phyloP scores from a whole-genome alignment of 441 rosid genomes.

The Bocquillonia castaneifolia region DNA sequence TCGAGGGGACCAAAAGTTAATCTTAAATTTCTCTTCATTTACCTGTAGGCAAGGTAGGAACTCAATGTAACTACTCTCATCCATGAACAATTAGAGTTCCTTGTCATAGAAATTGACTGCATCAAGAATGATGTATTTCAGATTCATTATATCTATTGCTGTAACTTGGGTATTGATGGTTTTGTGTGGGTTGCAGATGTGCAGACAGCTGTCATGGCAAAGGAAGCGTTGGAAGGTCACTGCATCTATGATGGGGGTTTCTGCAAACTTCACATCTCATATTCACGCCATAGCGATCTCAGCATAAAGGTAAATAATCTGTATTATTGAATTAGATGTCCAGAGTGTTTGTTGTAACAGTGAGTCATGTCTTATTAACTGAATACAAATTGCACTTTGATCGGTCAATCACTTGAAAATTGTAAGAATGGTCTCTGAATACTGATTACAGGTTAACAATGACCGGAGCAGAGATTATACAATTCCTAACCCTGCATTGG shows the following conservation, averaged over 20 bases:
- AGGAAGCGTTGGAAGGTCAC: constrained; percentile 97
- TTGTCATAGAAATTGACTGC: neutral
- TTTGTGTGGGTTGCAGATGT: constrained; percentile 58
- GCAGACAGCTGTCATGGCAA: constrained; percentile 85
- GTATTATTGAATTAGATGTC: neutral
- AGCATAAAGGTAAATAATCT: constrained; percentile 68
- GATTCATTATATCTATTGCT: neutral
- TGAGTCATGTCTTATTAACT: neutral
- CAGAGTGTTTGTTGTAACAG: neutral
- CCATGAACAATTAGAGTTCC: neutral
- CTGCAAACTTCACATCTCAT: constrained; percentile 94
- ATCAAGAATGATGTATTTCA: neutral
- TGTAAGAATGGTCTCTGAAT: neutral
- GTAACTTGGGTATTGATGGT: constrained; percentile 9
- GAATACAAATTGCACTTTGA: neutral
- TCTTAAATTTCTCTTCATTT: neutral
- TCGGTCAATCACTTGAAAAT: neutral
- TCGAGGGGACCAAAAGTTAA: neutral
- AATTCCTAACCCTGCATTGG: constrained; percentile 45
- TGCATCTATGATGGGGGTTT: constrained; percentile 96
- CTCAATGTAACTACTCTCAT: neutral
- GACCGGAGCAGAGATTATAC: constrained; percentile 94
- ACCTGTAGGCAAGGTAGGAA: neutral
- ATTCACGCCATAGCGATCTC: constrained; percentile 93
- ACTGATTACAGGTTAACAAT: constrained; percentile 62